Base-by-base conservation (phyloP, 352 stramenopile genomes). In the Pythium dissotocum region DNA sequence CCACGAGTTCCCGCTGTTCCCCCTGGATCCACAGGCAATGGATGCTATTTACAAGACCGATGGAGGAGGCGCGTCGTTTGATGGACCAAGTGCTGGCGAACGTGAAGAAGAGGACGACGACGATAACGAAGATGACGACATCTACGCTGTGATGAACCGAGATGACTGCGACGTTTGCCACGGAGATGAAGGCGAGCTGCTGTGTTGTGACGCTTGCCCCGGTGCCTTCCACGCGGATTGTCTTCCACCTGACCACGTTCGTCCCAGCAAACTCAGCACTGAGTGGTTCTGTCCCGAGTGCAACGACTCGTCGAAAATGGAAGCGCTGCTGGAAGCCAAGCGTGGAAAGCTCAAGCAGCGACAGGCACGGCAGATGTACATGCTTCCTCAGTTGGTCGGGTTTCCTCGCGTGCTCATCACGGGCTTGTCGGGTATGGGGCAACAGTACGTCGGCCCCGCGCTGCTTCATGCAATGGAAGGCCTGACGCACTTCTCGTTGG, bases 381-480 rank as follows among this genome's bases (percentile, higher is more conserved):
- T 64, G 21, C 72, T 92, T 52, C 83, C 83, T 14, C 76, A 76
- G 9, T 71, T 87, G 42, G 76, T 81, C 4, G 84, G 84, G 7
- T 91, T 90, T 58, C 84, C 84, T 70, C 83, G 82, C 26, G 77
- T 95, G 44, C 66, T 97, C 42, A 76, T 97, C 51, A 73, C 75
- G 6, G 86, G 87, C 4, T 63, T 74, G 4, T 57, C 70, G 24
- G 82, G 80, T 8, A 94, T 93, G 82, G 86, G 87, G 2, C 86
- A 95, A 38, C 72, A 93, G 38, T 81, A 91, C 46, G 67, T 97
- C 40, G 83, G 83, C 0, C 73, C 78, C 4, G 78, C 77, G 2
- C 35, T 97, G 21, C 63, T 97, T 21, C 84, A 97, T 58, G 75
- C 77, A 6, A 69, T 97, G 26, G 89, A 97, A 56, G 82, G 83